Base-by-base conservation (phyloP, 257 asterid species). In the Ilex aquifolium region DNA sequence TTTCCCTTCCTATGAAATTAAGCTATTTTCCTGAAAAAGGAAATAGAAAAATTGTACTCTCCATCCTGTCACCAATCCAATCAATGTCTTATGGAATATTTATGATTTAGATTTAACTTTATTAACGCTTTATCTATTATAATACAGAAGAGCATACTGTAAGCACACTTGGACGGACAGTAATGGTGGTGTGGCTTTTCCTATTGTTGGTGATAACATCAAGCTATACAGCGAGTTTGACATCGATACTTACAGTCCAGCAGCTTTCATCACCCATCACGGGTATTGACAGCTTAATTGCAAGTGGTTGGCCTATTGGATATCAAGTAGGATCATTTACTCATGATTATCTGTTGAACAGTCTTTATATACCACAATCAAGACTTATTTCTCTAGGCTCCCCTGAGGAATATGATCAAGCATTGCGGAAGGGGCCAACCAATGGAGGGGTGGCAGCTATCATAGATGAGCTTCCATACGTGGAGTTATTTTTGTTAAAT, bases 201-300 rank as follows among this genome's bases (percentile, higher is more conserved):
- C 77, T 76, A 54, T 77, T 81, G 50, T 62, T 84, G 61, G 85
- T 84, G 48, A 69, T 84, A 36, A 74, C 79, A 49, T 84, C 87
- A 44, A 84, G 87, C 74, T 84, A 83, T 71, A 83, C 87, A 15
- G 85, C 90, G 4, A 83, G 85, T 69, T 74, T 83, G 75, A 83
- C 90, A n/a, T 80, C 87, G 21, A 78, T 83, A 74, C 80, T 83
- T 13, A 83, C 90, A 10, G 82, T 79, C 3, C 85, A 79, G 59
- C 87, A 74, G 70, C 79, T 75, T 16, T 58, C 80, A 53, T 76
- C 88, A 29, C 61, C 88, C 13, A 77, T 82, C 59, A 82, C 69
- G 5, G 85, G 88, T 27, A 77, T 82, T 4, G 88, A 82, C 31
- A 72, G 83, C 55, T 63, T 82, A 73, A 72, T 77, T n/a, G 59